Evolutionary conservation across 352 stramenopile genomes (phyloP), one percentile per base, ranked within the genome.

Genomic region (Phytopythium delawarense): DNA sequence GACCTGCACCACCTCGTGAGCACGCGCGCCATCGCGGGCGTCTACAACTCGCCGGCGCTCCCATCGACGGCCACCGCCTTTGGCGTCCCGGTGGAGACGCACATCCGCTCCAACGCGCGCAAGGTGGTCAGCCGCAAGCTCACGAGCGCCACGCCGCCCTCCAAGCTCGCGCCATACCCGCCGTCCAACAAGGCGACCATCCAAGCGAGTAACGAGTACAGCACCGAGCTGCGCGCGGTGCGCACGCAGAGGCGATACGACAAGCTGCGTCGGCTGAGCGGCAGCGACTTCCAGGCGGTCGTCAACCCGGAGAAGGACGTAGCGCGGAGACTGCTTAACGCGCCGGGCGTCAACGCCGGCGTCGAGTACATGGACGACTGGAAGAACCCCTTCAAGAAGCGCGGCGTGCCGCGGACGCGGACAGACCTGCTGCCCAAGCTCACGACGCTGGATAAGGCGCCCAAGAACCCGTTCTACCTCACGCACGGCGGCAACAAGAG

Each of bases 371-470:
- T 89, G 13, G 71, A 89, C 58, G 74, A 78, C 28, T 81, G 78
- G 66, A 70, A 76, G n/a, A 88, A 89, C 63, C 79, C 81, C 4
- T 89, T 84, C 79, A 88, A 79, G 49, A 86, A 84, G 60, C 78
- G 79, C 23, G 79, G 79, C 5, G 66, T 89, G 12, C 77, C 77
- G 20, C 71, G 74, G 15, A 66, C 48, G 13, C 85, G 79, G 52
- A 61, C 71, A n/a, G 77, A 87, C 56, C 52, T 89, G 40, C 45
- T 87, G 25, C 79, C 77, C 1, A 63, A 71, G 11, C 50, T 89
- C 18, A 74, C 77, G n/a, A 77, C 73, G 42, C 60, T 87, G 57
- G 75, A 64, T 20, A 72, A 72, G 35, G 61, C 68, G 18, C 75
- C 77, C 8, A 69, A 76, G 35, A 76, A 76, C 11, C 75, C 74